phyloP scores from a whole-genome alignment of 2,329 filamentous ascomycete species.

The Hypoxylon sp. region DNA sequence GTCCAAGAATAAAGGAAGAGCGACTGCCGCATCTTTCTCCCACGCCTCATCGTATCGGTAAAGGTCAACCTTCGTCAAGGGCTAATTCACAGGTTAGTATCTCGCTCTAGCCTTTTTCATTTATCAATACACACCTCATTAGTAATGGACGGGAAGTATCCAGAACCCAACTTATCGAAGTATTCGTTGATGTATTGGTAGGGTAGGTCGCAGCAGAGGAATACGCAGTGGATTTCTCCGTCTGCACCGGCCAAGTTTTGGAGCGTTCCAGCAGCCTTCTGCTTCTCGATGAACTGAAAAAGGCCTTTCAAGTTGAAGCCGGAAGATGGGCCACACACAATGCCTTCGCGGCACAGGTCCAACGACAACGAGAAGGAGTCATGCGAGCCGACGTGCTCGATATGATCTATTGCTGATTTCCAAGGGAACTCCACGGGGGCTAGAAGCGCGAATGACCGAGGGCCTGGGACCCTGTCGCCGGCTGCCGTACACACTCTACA shows the following conservation, averaged over 20 bases:
- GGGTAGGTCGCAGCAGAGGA: conserved; percentile 73
- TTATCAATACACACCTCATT: conserved; percentile 55
- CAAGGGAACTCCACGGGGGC: conserved; percentile 69
- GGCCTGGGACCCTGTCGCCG: conserved; percentile 70
- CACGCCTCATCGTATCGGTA: conserved; percentile 69
- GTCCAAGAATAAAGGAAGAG: conserved; percentile 56
- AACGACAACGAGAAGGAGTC: conserved; percentile 68
- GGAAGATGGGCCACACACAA: conserved; percentile 72
- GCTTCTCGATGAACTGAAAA: conserved; percentile 63
- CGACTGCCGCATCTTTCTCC: conserved; percentile 60
- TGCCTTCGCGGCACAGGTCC: conserved; percentile 67
- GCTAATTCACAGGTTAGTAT: conserved; percentile 49
- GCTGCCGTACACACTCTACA: conserved; percentile 67
- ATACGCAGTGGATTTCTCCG: conserved; percentile 66
- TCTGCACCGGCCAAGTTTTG: conserved; percentile 59
- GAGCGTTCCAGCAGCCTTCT: conserved; percentile 61
- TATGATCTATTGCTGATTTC: conserved; percentile 66
- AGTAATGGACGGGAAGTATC: conserved; percentile 63
- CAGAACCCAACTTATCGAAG: conserved; percentile 66
- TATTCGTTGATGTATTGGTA: conserved; percentile 74
- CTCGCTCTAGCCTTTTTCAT: not conserved
- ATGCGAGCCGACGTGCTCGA: conserved; percentile 68
- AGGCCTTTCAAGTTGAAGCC: conserved; percentile 69
- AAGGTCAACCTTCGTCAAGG: conserved; percentile 63
- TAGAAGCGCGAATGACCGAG: conserved; percentile 65